These are phyloP conservation scores for Galeopsis tetrahit DNA, from an alignment of 257 asterid species.

Conservation along the genomic window DNA sequence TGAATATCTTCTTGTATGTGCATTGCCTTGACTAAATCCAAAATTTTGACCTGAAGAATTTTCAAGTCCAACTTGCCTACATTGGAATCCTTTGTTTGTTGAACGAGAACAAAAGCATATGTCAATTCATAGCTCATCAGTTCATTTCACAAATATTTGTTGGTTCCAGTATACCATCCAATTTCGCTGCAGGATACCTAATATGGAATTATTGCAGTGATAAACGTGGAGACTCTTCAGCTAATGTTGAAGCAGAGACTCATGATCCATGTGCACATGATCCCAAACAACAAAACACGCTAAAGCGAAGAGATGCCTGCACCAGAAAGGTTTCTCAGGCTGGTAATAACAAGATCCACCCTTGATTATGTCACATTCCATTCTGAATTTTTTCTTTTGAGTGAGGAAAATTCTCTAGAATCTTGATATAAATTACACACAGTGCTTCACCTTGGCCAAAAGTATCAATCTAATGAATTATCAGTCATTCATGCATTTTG, in stretches of 20 bases:
- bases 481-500: background rate
- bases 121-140: background rate
- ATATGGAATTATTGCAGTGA: conserved; percentile 40
- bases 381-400: conserved; percentile 6
- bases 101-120: background rate
- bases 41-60: background rate
- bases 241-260: conserved; percentile 41
- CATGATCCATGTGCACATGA: conserved; percentile 33
- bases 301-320: conserved; percentile 41
- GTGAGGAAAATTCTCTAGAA: conserved; percentile 1
- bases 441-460: conserved; percentile 10
- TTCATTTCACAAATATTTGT: background rate
- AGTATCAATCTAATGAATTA: background rate
- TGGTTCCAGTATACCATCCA: background rate
- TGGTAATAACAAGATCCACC: conserved; percentile 43
- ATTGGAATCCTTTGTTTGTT: conserved; percentile 15
- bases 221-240: conserved; percentile 38
- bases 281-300: conserved; percentile 38
- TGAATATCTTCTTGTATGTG: conserved; percentile 9
- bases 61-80: conserved; percentile 1
- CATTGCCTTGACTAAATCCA: background rate
- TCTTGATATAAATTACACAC: background rate
- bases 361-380: conserved; percentile 11
- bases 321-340: conserved; percentile 45
- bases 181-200: conserved; percentile 24